These are phyloP conservation scores for Mortierella sp. DNA, from an alignment of 371 early-diverging fungal species.

Conservation along the genomic window DNA sequence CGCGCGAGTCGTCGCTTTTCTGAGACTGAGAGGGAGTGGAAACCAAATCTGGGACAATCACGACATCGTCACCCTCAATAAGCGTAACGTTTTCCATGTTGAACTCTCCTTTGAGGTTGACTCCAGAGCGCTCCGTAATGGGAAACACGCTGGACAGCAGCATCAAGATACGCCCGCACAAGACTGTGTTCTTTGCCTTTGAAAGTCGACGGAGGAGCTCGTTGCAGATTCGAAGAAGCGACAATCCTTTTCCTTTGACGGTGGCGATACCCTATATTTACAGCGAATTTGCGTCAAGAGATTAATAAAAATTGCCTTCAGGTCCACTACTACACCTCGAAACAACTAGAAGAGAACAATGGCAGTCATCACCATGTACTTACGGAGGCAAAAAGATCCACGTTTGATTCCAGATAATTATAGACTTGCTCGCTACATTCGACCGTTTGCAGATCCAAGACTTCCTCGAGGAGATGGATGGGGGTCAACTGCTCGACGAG, in stretches of 20 bases:
- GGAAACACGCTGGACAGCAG: slow-evolving; percentile 86
- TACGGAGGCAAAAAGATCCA: slow-evolving; percentile 69
- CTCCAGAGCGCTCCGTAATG: slow-evolving; percentile 86
- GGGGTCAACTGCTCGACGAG: slow-evolving; percentile 64
- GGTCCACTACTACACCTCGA: too few relatives aligned
- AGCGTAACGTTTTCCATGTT: slow-evolving; percentile 75
- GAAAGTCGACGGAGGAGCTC: slow-evolving; percentile 85
- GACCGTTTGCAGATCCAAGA: slow-evolving; percentile 76
- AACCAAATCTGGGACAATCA: slow-evolving; percentile 34
- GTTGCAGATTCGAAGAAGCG: slow-evolving; percentile 87
- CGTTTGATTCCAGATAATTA: slow-evolving; percentile 74
- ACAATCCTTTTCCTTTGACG: slow-evolving; percentile 83
- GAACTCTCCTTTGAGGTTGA: slow-evolving; percentile 88
- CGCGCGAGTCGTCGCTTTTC: slow-evolving; percentile 61
- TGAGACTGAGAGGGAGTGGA: slow-evolving; percentile 21
- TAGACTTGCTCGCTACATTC: slow-evolving; percentile 71
- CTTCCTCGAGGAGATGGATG: slow-evolving; percentile 73
- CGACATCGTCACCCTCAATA: slow-evolving; percentile 65
- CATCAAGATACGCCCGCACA: slow-evolving; percentile 87
- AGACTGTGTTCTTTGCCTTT: slow-evolving; percentile 81
- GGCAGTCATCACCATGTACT: not conserved
- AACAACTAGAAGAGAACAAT: not conserved
- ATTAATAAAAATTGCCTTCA: not conserved
- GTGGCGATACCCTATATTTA: slow-evolving; percentile 73
- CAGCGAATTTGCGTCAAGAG: not conserved